Evolutionary conservation across 2,329 filamentous ascomycete species (phyloP).

Genomic region (Penicillium glabrum): DNA sequence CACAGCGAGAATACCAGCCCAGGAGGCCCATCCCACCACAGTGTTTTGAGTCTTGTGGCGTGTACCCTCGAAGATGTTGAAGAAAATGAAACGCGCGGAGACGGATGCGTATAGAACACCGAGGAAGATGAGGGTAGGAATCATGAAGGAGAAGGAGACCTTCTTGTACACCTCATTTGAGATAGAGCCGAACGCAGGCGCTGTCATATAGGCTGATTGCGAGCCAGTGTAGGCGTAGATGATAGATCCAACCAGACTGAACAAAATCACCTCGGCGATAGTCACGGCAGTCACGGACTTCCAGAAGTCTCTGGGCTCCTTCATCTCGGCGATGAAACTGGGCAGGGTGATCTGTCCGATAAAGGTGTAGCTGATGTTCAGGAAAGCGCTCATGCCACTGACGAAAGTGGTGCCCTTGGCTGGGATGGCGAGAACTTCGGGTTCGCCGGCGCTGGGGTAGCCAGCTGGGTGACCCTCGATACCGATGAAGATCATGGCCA

Average conservation of each 20-base stretch:
- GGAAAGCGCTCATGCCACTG: slow-evolving; percentile 77
- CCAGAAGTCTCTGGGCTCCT: slow-evolving; percentile 75
- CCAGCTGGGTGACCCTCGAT: slow-evolving; percentile 72
- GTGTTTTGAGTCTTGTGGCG: slow-evolving; percentile 81
- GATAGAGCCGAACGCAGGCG: slow-evolving; percentile 84
- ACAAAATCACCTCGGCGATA: slow-evolving; percentile 81
- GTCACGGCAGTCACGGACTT: slow-evolving; percentile 92
- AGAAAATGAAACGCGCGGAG: slow-evolving; percentile 86
- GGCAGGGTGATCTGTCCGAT: slow-evolving; percentile 94
- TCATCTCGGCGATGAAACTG: slow-evolving; percentile 96
- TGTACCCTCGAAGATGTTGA: slow-evolving; percentile 78
- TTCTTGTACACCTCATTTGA: slow-evolving; percentile 76
- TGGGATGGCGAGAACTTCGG: slow-evolving; percentile 68
- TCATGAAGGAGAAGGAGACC: slow-evolving; percentile 90
- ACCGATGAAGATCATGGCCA: slow-evolving; percentile 79
- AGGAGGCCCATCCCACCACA: slow-evolving; percentile 73
- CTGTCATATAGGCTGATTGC: slow-evolving; percentile 73
- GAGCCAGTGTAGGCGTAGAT: slow-evolving; percentile 84
- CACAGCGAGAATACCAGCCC: slow-evolving; percentile 67
- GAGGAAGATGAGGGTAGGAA: slow-evolving; percentile 89
- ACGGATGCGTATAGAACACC: slow-evolving; percentile 90
- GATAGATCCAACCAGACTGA: slow-evolving; percentile 76
- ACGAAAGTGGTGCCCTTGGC: slow-evolving; percentile 74
- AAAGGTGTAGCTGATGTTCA: slow-evolving; percentile 96
- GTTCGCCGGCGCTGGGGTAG: slow-evolving; percentile 62